phyloP scores from a whole-genome alignment of 257 asterid genomes.

The Nicotiana knightiana region DNA sequence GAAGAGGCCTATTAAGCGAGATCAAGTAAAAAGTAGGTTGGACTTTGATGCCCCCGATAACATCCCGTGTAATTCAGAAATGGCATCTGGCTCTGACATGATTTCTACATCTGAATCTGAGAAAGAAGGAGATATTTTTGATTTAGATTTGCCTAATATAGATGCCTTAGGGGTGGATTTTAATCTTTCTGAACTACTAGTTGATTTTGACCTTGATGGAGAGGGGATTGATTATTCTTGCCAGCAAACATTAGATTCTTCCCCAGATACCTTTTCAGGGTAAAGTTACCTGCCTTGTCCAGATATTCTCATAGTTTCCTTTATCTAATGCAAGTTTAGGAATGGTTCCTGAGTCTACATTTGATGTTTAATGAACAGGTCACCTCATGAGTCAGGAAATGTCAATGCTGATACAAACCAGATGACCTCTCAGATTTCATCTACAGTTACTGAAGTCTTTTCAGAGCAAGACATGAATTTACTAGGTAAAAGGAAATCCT shows the following conservation, averaged over 20 bases:
- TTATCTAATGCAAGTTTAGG: not conserved
- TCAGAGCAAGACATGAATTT: constrained; percentile 39
- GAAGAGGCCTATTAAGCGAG: constrained; percentile 47
- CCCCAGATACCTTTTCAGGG: constrained; percentile 40
- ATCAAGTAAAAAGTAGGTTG: constrained; percentile 78
- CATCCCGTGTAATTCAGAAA: constrained; percentile 38
- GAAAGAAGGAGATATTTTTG: constrained; percentile 53
- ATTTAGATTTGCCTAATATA: constrained; percentile 58
- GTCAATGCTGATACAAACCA: constrained; percentile 29
- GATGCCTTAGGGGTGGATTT: constrained; percentile 55
- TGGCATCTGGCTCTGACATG: constrained; percentile 33
- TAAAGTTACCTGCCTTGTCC: not conserved
- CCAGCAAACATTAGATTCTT: constrained; percentile 20
- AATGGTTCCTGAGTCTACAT: not conserved
- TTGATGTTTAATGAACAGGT: constrained; percentile 37
- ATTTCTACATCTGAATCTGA: constrained; percentile 60
- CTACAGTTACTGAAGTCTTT: constrained; percentile 43
- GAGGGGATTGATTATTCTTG: constrained; percentile 25
- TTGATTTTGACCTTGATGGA: constrained; percentile 34
- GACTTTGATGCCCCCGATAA: constrained; percentile 62
- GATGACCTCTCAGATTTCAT: constrained; percentile 38
- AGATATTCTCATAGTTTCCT: not conserved
- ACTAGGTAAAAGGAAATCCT: constrained; percentile 36
- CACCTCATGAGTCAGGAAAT: constrained; percentile 36
- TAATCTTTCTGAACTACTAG: constrained; percentile 32